Conservation (phyloP, 495 filamentous ascomycete species). For the Penicillium longicatenatum region DNA sequence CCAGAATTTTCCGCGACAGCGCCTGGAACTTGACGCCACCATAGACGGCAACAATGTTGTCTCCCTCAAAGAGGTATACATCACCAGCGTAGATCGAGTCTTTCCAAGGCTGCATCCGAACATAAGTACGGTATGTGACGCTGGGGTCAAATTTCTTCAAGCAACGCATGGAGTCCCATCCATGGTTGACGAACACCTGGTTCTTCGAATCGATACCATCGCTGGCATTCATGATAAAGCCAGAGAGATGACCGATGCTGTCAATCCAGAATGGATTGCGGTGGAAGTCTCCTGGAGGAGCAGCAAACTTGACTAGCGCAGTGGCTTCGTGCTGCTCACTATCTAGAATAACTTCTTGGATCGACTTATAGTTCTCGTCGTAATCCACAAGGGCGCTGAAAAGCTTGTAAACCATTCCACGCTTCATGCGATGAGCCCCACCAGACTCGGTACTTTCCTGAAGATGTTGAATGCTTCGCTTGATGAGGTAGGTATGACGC, state of each 20-base stretch:
- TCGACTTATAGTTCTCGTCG: constrained; percentile 64
- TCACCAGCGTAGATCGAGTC: constrained; percentile 53
- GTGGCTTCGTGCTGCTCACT: constrained; percentile 72
- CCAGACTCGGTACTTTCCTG: constrained; percentile 50
- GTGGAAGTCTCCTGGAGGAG: constrained; percentile 62
- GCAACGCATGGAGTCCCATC: constrained; percentile 72
- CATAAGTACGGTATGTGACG: constrained; percentile 72
- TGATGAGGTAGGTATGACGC: constrained; percentile 48
- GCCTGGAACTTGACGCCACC: constrained; percentile 68
- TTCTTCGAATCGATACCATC: constrained; percentile 70
- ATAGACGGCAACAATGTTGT: constrained; percentile 66
- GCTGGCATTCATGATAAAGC: constrained; percentile 80
- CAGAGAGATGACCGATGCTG: constrained; percentile 62
- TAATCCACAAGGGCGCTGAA: constrained; percentile 74
- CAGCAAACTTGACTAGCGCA: constrained; percentile 66
- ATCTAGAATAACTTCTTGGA: constrained; percentile 76
- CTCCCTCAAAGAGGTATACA: constrained; percentile 53
- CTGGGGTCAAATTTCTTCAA: constrained; percentile 61
- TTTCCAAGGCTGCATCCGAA: constrained; percentile 59
- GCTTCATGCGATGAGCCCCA: constrained; percentile 60
- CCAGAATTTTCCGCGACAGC: constrained; percentile 66
- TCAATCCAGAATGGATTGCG: constrained; percentile 76
- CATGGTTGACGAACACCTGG: constrained; percentile 75
- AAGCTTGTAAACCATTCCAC: constrained; percentile 76
- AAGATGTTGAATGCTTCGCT: constrained; percentile 49